phyloP scores from a whole-genome alignment of 257 asterid genomes.

The Galeopsis tetrahit region DNA sequence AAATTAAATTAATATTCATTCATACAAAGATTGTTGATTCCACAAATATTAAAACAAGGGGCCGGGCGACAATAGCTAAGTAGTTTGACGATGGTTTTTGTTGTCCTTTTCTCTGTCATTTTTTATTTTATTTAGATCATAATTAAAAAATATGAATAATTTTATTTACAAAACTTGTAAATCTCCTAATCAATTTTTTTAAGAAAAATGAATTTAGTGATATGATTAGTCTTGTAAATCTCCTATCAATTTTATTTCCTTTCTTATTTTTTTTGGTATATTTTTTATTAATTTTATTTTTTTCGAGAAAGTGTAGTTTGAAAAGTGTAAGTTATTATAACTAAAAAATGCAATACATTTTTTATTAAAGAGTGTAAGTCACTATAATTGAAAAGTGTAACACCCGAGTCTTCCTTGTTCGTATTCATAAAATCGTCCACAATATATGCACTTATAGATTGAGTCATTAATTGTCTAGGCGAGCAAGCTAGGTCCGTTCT shows the following conservation, averaged over 20 bases:
- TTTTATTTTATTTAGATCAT: neutral
- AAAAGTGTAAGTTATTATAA: no score
- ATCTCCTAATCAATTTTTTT: no score
- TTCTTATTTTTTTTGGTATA: no score
- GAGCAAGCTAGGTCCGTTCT: slow-evolving; percentile 71
- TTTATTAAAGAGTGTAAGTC: no score
- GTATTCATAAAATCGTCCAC: slow-evolving; percentile 24
- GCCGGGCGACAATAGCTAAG: slow-evolving; percentile 16
- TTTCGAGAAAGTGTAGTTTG: no score
- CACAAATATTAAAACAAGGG: slow-evolving; percentile 29
- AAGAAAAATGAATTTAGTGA: no score
- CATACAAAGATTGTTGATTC: neutral
- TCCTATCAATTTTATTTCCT: no score
- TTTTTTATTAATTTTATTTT: no score
- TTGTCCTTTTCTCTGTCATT: neutral
- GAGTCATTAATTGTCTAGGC: slow-evolving; percentile 30
- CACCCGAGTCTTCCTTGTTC: slow-evolving; percentile 9
- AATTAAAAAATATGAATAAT: neutral
- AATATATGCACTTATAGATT: slow-evolving; percentile 16
- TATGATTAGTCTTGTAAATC: no score
- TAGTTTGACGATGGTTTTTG: neutral
- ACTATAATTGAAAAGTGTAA: no score
- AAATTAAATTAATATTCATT: neutral
- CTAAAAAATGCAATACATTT: no score
- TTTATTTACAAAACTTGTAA: neutral